Evolutionary conservation across 2,329 filamentous ascomycete species (phyloP), one percentile per base, ranked within the genome.

Genomic region (Cercospora sp.): DNA sequence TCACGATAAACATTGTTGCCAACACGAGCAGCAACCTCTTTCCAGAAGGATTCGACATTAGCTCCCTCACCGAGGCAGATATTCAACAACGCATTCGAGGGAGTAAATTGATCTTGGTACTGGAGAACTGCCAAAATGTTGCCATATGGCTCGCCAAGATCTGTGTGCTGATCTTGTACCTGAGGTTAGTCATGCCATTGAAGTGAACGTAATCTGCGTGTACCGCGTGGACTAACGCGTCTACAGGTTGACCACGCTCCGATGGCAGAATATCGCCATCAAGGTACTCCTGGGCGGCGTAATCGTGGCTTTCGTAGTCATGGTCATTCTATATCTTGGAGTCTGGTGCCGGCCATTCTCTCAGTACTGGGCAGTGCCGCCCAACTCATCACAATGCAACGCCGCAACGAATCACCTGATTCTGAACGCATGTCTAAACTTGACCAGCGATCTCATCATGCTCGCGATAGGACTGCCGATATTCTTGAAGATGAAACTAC

Each of bases 391-490:
- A 5, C 83, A 84, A 75, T 84, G 83, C 70, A 72, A 76, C 51
- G 76, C 78, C 7, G 77, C 78, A 12, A 79, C 74, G 5, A 74
- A 80, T 53, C 78, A 80, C 61, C 74, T 80, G 45, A 79, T 80
- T 64, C 78, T 74, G 28, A 79, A 80, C 61, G 76, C 78, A 2
- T 73, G 75, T 20, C 77, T 80, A 70, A 84, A 84, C 68, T 78
- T 84, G n/a, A 79, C 78, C 18, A 83, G 81, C 6, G 83, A 84
- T 63, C 26, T 81, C 4, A 77, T 81, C 71, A 83, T 84, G 70
- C 74, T 84, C 13, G 76, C 73, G 20, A 79, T 84, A 13, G 78
- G 77, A 31, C 79, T 84, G 30, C 82, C 82, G 3, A 80, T 84
- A 63, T 79, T 84, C 51, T 75, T 83, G 66, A 76, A 79, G 63